A percentile compares a stretch with the other conserved stretches of the same genome.
Evolutionary conservation across 768 basidiomycete species (phyloP).

Genomic region (Epithele typhae): DNA sequence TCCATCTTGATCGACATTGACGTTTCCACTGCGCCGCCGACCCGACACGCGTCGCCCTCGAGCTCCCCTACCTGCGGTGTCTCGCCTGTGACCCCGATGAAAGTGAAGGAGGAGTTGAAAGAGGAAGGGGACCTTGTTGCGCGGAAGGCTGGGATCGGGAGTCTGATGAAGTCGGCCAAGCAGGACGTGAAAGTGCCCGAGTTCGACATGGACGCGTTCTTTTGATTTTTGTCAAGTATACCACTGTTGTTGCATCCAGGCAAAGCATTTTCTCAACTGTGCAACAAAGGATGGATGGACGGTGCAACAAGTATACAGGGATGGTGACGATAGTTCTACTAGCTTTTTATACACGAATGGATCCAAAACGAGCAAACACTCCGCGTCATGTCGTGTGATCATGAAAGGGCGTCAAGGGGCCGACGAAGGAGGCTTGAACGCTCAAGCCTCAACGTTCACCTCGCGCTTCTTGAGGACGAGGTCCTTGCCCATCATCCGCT

Average conservation of each 20-base stretch:
- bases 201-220: constrained; percentile 82
- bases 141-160: constrained; percentile 73
- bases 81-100: constrained; percentile 1
- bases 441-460: constrained; percentile 51
- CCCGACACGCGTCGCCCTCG: constrained; percentile 49
- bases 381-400: not conserved
- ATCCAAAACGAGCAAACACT: constrained; percentile 6
- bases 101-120: constrained; percentile 20
- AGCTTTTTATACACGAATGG: constrained; percentile 16
- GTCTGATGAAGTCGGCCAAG: constrained; percentile 87
- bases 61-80: constrained; percentile 18
- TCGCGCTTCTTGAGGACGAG: constrained; percentile 89
- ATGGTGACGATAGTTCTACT: constrained; percentile 12
- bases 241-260: not conserved
- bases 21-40: constrained; percentile 55
- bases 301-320: constrained; percentile 18
- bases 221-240: constrained; percentile 27
- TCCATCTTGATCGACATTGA: constrained; percentile 92
- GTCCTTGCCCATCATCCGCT: constrained; percentile 71
- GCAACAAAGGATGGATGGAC: constrained; percentile 9
- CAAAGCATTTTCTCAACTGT: not conserved
- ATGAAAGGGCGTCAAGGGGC: not conserved
- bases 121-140: constrained; percentile 58
- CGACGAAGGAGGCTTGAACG: not conserved
- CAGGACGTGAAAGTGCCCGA: constrained; percentile 82